phyloP scores from a whole-genome alignment of 345 rosid genomes.

The Hibiscus syriacus region DNA sequence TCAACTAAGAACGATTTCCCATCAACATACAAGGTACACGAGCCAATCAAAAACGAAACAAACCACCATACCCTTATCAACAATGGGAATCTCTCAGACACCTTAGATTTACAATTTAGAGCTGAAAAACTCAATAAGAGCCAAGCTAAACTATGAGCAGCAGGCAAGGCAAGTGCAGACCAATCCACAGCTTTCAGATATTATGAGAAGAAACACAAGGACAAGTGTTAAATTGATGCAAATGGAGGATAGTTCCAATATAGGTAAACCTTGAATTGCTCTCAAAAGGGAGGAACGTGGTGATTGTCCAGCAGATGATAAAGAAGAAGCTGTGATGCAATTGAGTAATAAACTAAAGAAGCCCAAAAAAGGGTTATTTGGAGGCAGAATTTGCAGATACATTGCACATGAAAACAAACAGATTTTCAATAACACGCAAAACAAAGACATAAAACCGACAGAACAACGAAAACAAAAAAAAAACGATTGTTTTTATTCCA shows the following conservation, averaged over 20 bases:
- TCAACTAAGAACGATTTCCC: conserved; percentile 47
- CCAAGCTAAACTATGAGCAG: conserved; percentile 77
- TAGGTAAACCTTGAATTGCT: conserved; percentile 40
- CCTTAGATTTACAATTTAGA: conserved; percentile 76
- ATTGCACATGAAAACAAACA: conserved; percentile 33
- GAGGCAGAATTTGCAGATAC: conserved; percentile 43
- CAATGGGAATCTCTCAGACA: conserved; percentile 62
- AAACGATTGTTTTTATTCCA: conserved; percentile 12
- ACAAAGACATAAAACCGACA: conserved; percentile 13
- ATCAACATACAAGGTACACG: conserved; percentile 64
- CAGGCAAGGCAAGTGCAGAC: conserved; percentile 53
- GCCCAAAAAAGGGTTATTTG: conserved; percentile 26
- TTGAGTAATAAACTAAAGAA: conserved; percentile 17
- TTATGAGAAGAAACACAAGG: conserved; percentile 49
- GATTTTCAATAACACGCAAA: conserved; percentile 27
- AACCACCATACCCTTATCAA: conserved; percentile 89
- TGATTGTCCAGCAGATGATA: conserved; percentile 10
- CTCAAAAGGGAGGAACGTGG: conserved; percentile 17
- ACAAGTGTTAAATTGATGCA: conserved; percentile 62
- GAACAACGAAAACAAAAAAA: not conserved
- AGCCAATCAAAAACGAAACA: conserved; percentile 59
- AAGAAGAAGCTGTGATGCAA: conserved; percentile 22
- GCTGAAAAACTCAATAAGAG: conserved; percentile 58
- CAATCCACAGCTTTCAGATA: conserved; percentile 55
- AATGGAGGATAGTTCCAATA: conserved; percentile 61